These are phyloP conservation scores for Yamadazyma sp. DNA, from an alignment of 805 yeast genomes.

Conservation along the genomic window DNA sequence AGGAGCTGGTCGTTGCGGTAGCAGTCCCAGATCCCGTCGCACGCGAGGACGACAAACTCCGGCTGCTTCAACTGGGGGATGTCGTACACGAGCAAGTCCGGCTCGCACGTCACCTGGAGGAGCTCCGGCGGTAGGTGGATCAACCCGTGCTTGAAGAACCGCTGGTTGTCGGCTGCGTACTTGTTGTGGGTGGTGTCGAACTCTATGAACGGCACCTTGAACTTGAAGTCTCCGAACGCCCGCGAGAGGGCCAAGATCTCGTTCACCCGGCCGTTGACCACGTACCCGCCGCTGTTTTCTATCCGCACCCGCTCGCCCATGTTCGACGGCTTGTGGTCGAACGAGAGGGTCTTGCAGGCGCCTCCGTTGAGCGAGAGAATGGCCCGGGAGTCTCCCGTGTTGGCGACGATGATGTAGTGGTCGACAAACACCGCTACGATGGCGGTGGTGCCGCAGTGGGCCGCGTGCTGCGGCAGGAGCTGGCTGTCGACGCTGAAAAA, in stretches of 20 bases:
- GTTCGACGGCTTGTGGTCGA: conserved; percentile 44
- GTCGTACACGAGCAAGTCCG: conserved; percentile 42
- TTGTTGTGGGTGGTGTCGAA: conserved; percentile 27
- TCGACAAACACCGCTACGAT: conserved; percentile 32
- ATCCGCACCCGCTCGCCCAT: conserved; percentile 46
- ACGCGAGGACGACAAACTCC: conserved; percentile 43
- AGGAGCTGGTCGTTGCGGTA: conserved; percentile 55
- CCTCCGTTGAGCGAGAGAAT: conserved; percentile 60
- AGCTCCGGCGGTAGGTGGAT: conserved; percentile 44
- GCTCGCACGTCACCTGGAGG: conserved; percentile 44
- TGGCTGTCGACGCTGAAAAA: conserved; percentile 40
- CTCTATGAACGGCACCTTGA: conserved; percentile 39
- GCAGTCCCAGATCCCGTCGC: conserved; percentile 51
- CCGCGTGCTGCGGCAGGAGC: conserved; percentile 25
- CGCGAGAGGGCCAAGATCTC: conserved; percentile 44
- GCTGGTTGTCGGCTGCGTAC: conserved; percentile 24
- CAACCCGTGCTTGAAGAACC: conserved; percentile 25
- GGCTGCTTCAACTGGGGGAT: conserved; percentile 21
- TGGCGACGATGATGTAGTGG: conserved; percentile 55
- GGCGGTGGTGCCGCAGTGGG: conserved; percentile 46
- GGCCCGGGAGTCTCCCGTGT: conserved; percentile 76
- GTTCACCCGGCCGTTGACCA: conserved; percentile 38
- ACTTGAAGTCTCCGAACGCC: conserved; percentile 46
- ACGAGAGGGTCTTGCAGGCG: conserved; percentile 49
- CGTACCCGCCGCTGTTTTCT: conserved; percentile 41